Conservation (phyloP, 1,284 basidiomycete species). For the Chalciporus sp. region DNA sequence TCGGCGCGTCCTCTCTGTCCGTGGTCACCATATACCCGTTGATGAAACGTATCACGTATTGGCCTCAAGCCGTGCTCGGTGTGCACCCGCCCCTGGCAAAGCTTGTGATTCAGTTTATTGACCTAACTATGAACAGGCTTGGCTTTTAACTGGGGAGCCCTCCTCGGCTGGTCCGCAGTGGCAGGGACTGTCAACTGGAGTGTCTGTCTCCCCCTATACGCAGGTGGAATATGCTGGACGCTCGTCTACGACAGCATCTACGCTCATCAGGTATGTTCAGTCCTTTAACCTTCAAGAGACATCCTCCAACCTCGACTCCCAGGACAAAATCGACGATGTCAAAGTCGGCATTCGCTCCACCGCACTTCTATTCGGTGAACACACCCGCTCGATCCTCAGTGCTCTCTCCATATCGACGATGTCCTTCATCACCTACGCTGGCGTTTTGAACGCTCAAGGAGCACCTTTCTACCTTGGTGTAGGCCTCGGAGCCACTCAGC, state of each 20-base stretch:
- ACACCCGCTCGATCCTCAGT: slow-evolving; percentile 77
- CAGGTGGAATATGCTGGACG: slow-evolving; percentile 91
- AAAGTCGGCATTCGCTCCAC: slow-evolving; percentile 91
- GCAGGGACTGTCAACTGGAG: slow-evolving; percentile 82
- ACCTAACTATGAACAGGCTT: slow-evolving; percentile 57
- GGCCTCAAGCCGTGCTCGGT: slow-evolving; percentile 96
- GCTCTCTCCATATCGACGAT: slow-evolving; percentile 78
- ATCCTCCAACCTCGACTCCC: slow-evolving; percentile 1
- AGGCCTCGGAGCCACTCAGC: slow-evolving; percentile 73
- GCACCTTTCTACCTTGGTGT: slow-evolving; percentile 82
- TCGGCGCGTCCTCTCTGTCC: slow-evolving; percentile 89
- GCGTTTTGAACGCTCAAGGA: slow-evolving; percentile 76
- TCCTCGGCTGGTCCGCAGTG: slow-evolving; percentile 96
- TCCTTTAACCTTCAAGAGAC: not conserved
- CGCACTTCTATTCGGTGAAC: slow-evolving; percentile 84
- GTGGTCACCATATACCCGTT: slow-evolving; percentile 91
- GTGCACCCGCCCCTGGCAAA: slow-evolving; percentile 23
- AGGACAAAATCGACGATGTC: slow-evolving; percentile 95
- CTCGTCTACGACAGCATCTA: slow-evolving; percentile 98
- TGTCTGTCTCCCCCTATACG: slow-evolving; percentile 87
- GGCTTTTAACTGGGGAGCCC: slow-evolving; percentile 96
- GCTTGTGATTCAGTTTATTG: not conserved
- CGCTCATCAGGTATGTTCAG: slow-evolving; percentile 80
- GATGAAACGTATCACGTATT: slow-evolving; percentile 97
- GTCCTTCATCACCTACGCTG: slow-evolving; percentile 77